Evolutionary conservation across 495 filamentous ascomycete genomes (phyloP).

Genomic region (Wilcoxina mikolae): DNA sequence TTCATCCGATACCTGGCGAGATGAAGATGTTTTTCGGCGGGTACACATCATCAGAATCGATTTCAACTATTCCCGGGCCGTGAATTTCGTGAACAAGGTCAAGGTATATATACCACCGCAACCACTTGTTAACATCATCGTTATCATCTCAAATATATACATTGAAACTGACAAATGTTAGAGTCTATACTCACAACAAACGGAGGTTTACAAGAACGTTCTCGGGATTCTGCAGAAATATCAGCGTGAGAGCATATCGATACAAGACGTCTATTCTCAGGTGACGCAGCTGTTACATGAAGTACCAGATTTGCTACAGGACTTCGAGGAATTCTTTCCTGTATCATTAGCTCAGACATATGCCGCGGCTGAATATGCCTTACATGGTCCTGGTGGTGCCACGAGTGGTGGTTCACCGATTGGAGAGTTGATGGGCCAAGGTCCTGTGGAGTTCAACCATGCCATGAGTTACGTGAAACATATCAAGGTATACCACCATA

Average conservation of each 20-base stretch:
- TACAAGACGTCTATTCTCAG: conserved; percentile 93
- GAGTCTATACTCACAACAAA: conserved; percentile 89
- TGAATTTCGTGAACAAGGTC: too few species aligned
- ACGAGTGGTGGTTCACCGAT: too few species aligned
- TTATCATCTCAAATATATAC: background rate
- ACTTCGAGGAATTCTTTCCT: conserved; percentile 98
- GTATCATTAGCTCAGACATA: too few species aligned
- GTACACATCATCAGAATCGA: too few species aligned
- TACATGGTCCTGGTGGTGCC: too few species aligned
- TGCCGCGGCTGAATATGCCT: too few species aligned
- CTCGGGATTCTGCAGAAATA: conserved; percentile 98
- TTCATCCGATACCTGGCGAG: background rate
- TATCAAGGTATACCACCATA: background rate
- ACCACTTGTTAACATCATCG: background rate
- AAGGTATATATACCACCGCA: background rate
- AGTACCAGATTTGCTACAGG: conserved; percentile 89
- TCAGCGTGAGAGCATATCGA: too few species aligned
- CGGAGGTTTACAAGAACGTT: conserved; percentile 98
- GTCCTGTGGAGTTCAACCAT: too few species aligned
- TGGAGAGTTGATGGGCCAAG: too few species aligned
- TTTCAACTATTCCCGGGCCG: too few species aligned
- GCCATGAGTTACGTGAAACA: too few species aligned
- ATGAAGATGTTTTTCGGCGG: background rate
- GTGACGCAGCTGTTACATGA: conserved; percentile 85
- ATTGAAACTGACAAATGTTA: conserved; percentile 21